Conservation (phyloP, 2,329 filamentous ascomycete species). For the Aspergillus candidus region DNA sequence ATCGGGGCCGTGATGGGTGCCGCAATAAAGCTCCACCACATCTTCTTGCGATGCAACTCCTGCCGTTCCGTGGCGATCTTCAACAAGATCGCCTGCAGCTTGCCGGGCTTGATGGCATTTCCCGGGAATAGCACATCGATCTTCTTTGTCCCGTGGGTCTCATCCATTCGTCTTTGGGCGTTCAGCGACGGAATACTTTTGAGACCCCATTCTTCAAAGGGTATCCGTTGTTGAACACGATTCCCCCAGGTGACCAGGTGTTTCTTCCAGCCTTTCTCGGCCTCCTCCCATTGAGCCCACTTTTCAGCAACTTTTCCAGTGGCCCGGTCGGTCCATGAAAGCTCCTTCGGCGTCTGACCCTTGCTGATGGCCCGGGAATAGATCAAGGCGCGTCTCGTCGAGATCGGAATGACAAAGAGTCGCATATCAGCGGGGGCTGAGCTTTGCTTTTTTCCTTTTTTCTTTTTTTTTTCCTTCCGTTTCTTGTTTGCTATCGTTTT, state of each 20-base stretch:
- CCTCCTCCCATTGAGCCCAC: slow-evolving; percentile 84
- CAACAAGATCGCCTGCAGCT: slow-evolving; percentile 60
- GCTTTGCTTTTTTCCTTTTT: not conserved
- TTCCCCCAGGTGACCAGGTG: slow-evolving; percentile 83
- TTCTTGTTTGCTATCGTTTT: not conserved
- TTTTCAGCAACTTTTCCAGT: slow-evolving; percentile 65
- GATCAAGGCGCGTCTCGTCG: slow-evolving; percentile 81
- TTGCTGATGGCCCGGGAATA: slow-evolving; percentile 75
- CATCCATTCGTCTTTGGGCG: slow-evolving; percentile 57
- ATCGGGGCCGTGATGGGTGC: slow-evolving; percentile 82
- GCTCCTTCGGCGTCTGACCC: slow-evolving; percentile 46
- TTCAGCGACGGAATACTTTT: slow-evolving; percentile 87
- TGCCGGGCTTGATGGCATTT: slow-evolving; percentile 58
- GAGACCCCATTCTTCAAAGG: slow-evolving; percentile 95
- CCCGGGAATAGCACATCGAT: slow-evolving; percentile 64
- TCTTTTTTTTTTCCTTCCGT: not conserved
- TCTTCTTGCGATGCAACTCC: slow-evolving; percentile 64
- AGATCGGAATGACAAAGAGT: slow-evolving; percentile 88
- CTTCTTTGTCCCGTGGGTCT: slow-evolving; percentile 60
- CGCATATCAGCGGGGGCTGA: slow-evolving; percentile 57
- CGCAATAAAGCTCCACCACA: slow-evolving; percentile 74
- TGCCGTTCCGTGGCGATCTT: slow-evolving; percentile 75
- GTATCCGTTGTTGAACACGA: slow-evolving; percentile 74
- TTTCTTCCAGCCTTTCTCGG: slow-evolving; percentile 80
- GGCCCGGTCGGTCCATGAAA: slow-evolving; percentile 61